These are phyloP conservation scores for Saturnispora sekii DNA, from an alignment of 805 yeast genomes.

Conservation along the genomic window DNA sequence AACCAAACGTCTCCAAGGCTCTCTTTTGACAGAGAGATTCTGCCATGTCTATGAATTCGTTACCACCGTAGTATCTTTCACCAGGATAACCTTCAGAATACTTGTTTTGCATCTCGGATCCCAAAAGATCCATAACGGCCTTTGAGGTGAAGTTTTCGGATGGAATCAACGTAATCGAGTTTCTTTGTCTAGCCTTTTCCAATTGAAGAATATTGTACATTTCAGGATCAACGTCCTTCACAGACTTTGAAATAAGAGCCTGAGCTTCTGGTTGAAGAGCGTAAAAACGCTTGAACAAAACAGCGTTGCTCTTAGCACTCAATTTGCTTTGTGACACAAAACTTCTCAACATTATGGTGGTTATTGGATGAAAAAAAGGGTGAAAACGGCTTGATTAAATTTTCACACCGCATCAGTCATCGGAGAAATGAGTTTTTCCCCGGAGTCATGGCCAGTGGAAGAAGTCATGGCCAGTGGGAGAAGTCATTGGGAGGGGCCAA, in stretches of 20 bases:
- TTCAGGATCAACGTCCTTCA: slow-evolving; percentile 67
- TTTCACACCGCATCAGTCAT: too few species aligned
- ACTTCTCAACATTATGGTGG: too few species aligned
- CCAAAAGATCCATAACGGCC: slow-evolving; percentile 92
- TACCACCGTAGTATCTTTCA: slow-evolving; percentile 98
- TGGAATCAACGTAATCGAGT: slow-evolving; percentile 89
- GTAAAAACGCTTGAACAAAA: slow-evolving; percentile 25
- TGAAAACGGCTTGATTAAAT: too few species aligned
- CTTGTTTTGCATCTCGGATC: slow-evolving; percentile 97
- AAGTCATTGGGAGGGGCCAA: too few species aligned
- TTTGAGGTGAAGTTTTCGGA: slow-evolving; percentile 96
- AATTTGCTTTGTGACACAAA: not conserved
- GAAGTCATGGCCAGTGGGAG: too few species aligned
- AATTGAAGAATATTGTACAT: slow-evolving; percentile 62
- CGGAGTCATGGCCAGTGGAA: not conserved
- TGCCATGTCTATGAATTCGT: slow-evolving; percentile 91
- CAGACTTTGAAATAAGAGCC: slow-evolving; percentile 50
- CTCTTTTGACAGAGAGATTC: slow-evolving; percentile 89
- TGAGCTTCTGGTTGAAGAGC: slow-evolving; percentile 40
- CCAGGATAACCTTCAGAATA: slow-evolving; percentile 99
- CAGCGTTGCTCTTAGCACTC: not conserved
- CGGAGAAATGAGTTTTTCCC: too few species aligned
- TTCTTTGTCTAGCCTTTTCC: slow-evolving; percentile 87
- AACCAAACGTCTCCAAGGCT: slow-evolving; percentile 81
- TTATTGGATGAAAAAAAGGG: too few species aligned